Evolutionary conservation across 164 flowering plant species (phyloP), one percentile per base, ranked within the genome.

Genomic region (Piper betle): DNA sequence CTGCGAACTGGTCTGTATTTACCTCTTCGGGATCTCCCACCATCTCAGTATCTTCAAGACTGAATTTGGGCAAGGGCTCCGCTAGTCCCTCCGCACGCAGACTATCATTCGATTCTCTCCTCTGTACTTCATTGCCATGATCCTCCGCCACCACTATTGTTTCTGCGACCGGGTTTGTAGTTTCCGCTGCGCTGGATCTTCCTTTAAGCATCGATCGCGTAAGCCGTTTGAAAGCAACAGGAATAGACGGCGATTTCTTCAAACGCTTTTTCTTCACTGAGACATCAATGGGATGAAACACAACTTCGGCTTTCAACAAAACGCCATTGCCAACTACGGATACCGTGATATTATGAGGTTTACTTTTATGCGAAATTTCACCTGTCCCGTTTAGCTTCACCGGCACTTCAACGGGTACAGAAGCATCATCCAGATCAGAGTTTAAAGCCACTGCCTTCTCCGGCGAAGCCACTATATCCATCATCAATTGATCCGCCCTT

Each of bases 31-130:
- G 12, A 12, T 46, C 50, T 46, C 15, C 50, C 10, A 10, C 15
- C 50, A 46, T 46, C 50, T 46, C 50, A 46, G 15, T 10, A 9
- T 3, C 9, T 46, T 15, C 50, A 10, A 6, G 46, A 89, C 87
- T 37, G 56, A 55, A 39, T 53, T 12, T 40, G 4, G 19, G 2
- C 43, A 50, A 10, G 11, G 39, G 15, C 41, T 12, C 50, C 50
- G 3, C 50, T 46, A 15, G 3, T 6, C 3, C 50, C 50, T 46
- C 50, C 50, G 61, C 17, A 9, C 61, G 7, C 6, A 37, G 33
- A 25, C 33, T 25, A 25, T 25, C 33, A 25, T 25, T 25, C 33
- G 33, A 39, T 20, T 42, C 39, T n/a, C 61, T 25, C 39, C 12
- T n/a, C n/a, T 58, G 5, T 58, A 25, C 33, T 25, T 25, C 33